Percentiles rank a stretch among this genome's conserved stretches.
phyloP scores from a whole-genome alignment of 1,284 basidiomycete species.

The Apiotrichum domesticum region DNA sequence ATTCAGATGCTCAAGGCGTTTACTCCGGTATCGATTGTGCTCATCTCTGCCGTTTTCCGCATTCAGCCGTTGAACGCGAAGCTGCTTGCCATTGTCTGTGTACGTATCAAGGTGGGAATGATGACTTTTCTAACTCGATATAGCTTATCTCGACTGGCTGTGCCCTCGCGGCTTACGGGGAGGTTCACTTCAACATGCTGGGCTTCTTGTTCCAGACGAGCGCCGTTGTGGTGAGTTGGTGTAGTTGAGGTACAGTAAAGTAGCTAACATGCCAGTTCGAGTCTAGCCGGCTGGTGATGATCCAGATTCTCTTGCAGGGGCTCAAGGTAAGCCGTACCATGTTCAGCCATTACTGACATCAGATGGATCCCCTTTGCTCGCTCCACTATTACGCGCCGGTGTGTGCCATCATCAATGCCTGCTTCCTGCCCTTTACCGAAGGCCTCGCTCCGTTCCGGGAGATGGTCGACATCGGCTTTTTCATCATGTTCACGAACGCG shows the following conservation, averaged over 20 bases:
- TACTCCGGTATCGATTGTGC: slow-evolving; percentile 84
- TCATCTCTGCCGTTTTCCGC: slow-evolving; percentile 82
- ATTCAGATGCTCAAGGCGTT: slow-evolving; percentile 99
- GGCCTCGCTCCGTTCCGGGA: slow-evolving; percentile 81
- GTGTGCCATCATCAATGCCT: slow-evolving; percentile 80
- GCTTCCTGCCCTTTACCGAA: slow-evolving; percentile 80
- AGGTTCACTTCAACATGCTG: slow-evolving; percentile 73
- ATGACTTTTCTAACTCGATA: background rate
- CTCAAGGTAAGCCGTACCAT: slow-evolving; percentile 29
- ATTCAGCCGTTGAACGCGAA: slow-evolving; percentile 76
- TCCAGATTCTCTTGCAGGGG: slow-evolving; percentile 55
- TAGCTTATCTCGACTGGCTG: slow-evolving; percentile 85
- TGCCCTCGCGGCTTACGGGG: slow-evolving; percentile 70
- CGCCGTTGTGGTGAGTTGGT: slow-evolving; percentile 55
- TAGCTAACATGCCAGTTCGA: slow-evolving; percentile 32
- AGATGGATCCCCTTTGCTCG: slow-evolving; percentile 94
- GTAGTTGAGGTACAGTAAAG: too few relatives aligned
- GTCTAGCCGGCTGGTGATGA: slow-evolving; percentile 75
- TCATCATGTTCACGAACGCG: slow-evolving; percentile 75
- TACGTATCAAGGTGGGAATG: slow-evolving; percentile 30
- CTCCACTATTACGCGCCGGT: slow-evolving; percentile 87
- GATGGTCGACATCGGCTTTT: slow-evolving; percentile 62
- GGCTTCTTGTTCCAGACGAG: slow-evolving; percentile 79
- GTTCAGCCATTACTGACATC: slow-evolving; percentile 31
- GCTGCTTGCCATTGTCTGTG: slow-evolving; percentile 68